These are phyloP conservation scores for Apiospora malaysiana DNA, from an alignment of 2,329 filamentous ascomycete species.

Conservation along the genomic window DNA sequence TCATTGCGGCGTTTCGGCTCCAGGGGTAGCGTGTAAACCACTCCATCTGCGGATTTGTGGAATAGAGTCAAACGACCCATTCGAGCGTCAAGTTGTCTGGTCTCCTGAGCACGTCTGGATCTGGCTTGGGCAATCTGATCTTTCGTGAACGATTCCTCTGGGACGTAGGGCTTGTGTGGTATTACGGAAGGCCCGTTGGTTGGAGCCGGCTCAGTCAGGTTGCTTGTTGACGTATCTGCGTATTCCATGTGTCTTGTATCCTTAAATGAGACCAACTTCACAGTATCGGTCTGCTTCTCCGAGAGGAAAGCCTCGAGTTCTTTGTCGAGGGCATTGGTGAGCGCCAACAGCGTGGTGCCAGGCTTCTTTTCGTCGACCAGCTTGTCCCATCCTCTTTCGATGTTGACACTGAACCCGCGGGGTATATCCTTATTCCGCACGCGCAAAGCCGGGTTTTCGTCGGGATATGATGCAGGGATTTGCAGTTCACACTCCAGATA, in stretches of 20 bases:
- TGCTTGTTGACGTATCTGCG: constrained; percentile 22
- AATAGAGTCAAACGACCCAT: constrained; percentile 72
- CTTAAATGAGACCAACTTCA: constrained; percentile 69
- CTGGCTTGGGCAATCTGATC: constrained; percentile 69
- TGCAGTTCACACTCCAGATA: constrained; percentile 70
- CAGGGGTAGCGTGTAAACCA: constrained; percentile 73
- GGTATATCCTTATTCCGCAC: constrained; percentile 74
- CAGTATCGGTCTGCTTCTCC: constrained; percentile 72
- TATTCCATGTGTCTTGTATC: constrained; percentile 57
- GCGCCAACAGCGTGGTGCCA: constrained; percentile 66
- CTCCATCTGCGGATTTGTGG: constrained; percentile 71
- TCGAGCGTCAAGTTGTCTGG: constrained; percentile 75
- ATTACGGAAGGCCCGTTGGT: not conserved
- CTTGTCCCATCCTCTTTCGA: constrained; percentile 74
- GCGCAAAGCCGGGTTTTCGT: constrained; percentile 60
- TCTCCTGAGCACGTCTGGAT: constrained; percentile 67
- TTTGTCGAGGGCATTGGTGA: constrained; percentile 74
- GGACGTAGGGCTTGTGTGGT: constrained; percentile 42
- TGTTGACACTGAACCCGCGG: constrained; percentile 75
- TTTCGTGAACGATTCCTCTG: constrained; percentile 57
- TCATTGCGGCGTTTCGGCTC: constrained; percentile 66
- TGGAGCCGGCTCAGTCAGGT: constrained; percentile 22
- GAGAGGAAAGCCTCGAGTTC: constrained; percentile 73
- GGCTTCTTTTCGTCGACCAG: constrained; percentile 60
- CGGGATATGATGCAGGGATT: constrained; percentile 70